A percentile compares a stretch with the other conserved stretches of the same genome.
Conservation (phyloP, 169 alveolate genomes). For the Eimeria nieschulzi region DNA sequence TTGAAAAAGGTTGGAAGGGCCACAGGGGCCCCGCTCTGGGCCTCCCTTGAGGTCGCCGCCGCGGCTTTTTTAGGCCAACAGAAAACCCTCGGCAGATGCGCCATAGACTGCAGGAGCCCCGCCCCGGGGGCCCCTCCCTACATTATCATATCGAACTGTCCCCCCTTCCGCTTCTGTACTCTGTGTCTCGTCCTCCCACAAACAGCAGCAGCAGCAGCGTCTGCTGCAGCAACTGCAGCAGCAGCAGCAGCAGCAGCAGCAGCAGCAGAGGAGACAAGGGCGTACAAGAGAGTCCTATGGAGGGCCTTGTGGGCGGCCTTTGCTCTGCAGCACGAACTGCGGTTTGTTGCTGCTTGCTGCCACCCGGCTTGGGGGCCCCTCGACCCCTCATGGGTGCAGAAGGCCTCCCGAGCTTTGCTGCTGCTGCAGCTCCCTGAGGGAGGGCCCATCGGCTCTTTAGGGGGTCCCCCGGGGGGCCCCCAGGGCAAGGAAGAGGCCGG, state of each 20-base stretch:
- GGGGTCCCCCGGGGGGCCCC: background rate
- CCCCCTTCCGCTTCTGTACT: slow-evolving; percentile 7
- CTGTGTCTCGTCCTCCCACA: slow-evolving; percentile 36
- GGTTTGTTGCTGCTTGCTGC: slow-evolving; percentile 53
- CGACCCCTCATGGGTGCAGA: background rate
- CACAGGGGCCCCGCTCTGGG: slow-evolving; percentile 46
- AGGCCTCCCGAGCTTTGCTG: background rate
- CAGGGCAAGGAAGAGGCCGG: background rate
- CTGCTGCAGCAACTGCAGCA: slow-evolving; percentile 24
- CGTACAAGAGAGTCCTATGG: background rate
- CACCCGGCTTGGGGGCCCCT: background rate
- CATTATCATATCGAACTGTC: slow-evolving; percentile 19
- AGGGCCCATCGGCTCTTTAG: background rate
- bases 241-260: slow-evolving; percentile 16
- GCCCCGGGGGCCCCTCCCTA: slow-evolving; percentile 32
- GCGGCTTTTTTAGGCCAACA: background rate
- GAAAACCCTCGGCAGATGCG: slow-evolving; percentile 23
- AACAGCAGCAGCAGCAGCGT: slow-evolving; percentile 32
- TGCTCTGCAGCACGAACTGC: slow-evolving; percentile 37
- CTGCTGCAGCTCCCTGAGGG: slow-evolving; percentile 30
- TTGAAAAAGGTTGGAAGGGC: slow-evolving; percentile 2
- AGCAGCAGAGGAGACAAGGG: background rate
- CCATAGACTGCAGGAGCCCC: slow-evolving; percentile 41
- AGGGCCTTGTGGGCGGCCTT: slow-evolving; percentile 8
- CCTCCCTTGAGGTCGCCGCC: slow-evolving; percentile 20